A percentile compares a stretch with the other conserved stretches of the same genome.
Conservation (phyloP, 2,329 filamentous ascomycete genomes). For the Talaromyces rugulosus region DNA sequence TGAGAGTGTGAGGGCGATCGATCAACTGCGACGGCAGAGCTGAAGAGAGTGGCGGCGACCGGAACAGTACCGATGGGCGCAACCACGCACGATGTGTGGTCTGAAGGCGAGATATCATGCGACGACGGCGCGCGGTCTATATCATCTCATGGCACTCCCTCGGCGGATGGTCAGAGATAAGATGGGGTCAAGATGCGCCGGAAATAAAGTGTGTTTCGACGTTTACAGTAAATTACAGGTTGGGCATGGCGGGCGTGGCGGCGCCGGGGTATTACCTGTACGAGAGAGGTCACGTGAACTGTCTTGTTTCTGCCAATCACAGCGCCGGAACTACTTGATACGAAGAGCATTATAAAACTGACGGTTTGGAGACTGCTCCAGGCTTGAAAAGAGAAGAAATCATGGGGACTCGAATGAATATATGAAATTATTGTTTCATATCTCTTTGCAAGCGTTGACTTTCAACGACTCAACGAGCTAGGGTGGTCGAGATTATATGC, state of each 20-base stretch:
- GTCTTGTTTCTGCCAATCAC: not conserved
- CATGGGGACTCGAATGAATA: not conserved
- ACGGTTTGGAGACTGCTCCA: not conserved
- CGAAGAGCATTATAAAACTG: not conserved
- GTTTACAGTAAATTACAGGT: not conserved
- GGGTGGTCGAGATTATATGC: too few species aligned
- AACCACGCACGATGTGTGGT: not conserved
- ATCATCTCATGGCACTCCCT: not conserved
- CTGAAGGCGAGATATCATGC: not conserved
- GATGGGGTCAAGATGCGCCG: not conserved
- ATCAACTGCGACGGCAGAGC: not conserved
- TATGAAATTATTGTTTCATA: too few species aligned
- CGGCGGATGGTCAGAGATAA: not conserved
- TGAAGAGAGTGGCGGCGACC: not conserved
- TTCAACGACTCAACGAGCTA: too few species aligned
- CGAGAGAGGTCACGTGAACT: not conserved
- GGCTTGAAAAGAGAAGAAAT: not conserved
- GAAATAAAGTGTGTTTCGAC: not conserved
- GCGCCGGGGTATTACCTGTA: not conserved
- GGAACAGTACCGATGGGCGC: not conserved
- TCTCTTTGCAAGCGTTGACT: too few species aligned
- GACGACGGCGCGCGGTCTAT: not conserved
- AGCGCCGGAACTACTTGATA: not conserved
- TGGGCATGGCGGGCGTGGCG: not conserved
- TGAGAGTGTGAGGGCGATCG: not conserved